Base-by-base conservation (phyloP, 345 rosid genomes). In the Raphanus sativus region DNA sequence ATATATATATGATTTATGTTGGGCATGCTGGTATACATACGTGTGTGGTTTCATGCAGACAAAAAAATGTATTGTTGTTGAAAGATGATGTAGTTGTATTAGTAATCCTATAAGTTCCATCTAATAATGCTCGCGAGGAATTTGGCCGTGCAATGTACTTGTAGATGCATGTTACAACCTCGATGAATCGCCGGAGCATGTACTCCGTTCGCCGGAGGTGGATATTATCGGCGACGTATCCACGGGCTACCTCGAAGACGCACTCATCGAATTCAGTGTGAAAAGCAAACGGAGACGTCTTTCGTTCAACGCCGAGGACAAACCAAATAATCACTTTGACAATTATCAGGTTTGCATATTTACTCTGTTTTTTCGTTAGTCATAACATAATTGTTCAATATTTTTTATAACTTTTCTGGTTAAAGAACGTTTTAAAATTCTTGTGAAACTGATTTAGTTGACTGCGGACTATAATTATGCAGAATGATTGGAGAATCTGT, bases 191-290 rank as follows among this genome's bases (percentile, higher is more conserved):
- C 75, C 71, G 86, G 80, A 75, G 74, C 61, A 54, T 34, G 72
- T 29, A 48, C 82, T 1, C 79, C 82, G 11, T 76, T 83, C 65
- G 61, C 87, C 77, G 83, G 83, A 61, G 78, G 58, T 69, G n/a
- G 75, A 21, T 28, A 11, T 60, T 33, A 30, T 67, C 24, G 77
- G 84, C 34, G 90, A 89, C 74, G 75, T 86, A 21, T 90, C 96
- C 36, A 86, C 96, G 24, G 98, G 98, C 52, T 94, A 94, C 67
- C 86, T 94, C 30, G 92, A 94, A 80, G 98, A 94, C 67, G 98
- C 96, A 26, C 81, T 94, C 67, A 67, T 86, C 4, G 90, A 91
- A 79, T 87, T 84, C 65, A 82, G 75, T n/a, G 90, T 81, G 56
- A 79, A 85, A 67, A 83, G 89, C 66, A 94, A 91, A 82, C 85